Evolutionary conservation across 2,329 filamentous ascomycete species (phyloP), one percentile per base, ranked within the genome.

Genomic region (Atkinsonella texensis): DNA sequence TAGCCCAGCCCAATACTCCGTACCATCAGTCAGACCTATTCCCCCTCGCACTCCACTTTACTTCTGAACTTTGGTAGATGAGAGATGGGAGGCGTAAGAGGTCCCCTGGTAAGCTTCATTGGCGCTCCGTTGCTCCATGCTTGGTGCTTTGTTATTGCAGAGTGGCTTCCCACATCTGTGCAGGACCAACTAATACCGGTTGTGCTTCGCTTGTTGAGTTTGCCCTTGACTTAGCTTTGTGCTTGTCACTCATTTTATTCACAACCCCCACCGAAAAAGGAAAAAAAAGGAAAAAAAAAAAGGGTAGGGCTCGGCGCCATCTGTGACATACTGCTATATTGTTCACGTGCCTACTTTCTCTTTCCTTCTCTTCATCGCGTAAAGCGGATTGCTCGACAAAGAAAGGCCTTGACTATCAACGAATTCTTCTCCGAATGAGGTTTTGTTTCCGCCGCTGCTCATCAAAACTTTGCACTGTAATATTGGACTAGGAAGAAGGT

Each of bases 1-100:
- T 28, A 7, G 20, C 20, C 40, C 47, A 42, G n/a, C 43, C 47
- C 51, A 42, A 39, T 33, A n/a, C 28, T 28, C 13, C 41, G 17
- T 15, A 11, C 23, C 12, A 17, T 47, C 39, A 23, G 1, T 28
- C 28, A 28, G 28, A 8, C 28, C 28, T 28, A 4, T 28, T 42
- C 48, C 52, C 20, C 42, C 52, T 44, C 13, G 28, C 49, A 46
- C 52, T 45, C 52, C 52, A 51, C 52, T 50, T 31, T n/a, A n/a
- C n/a, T n/a, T n/a, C n/a, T n/a, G n/a, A n/a, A n/a, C n/a, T n/a
- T 32, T 39, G 17, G 13, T 7, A 39, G 42, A 51, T 23, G 43
- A 50, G 33, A 46, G 43, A 18, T 32, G 46, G 40, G 32, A 51
- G 41, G 41, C 35, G 49, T 51, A 39, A 35, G 17, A 46, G 46